A percentile compares a stretch with the other conserved stretches of the same genome.
Conservation (phyloP, 192 early-diverging fungal species). For the Coemansia sp. region DNA sequence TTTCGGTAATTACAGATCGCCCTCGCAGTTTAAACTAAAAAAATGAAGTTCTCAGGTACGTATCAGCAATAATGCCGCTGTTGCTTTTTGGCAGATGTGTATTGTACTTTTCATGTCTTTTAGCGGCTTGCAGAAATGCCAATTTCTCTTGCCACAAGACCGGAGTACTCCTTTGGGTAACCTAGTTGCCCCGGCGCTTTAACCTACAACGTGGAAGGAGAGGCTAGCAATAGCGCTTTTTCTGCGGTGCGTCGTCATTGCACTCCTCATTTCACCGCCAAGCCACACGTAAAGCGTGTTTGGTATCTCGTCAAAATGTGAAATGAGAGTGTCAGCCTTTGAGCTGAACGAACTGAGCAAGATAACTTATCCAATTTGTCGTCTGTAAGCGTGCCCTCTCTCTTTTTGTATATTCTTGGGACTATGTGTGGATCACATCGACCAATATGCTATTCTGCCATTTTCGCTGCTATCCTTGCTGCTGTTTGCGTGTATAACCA, state of each 20-base stretch:
- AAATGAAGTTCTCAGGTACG: slow-evolving; percentile 56
- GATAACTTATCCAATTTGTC: slow-evolving; percentile 9
- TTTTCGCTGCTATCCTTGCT: slow-evolving; percentile 4
- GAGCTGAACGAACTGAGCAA: slow-evolving; percentile 42
- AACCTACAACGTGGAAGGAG: slow-evolving; percentile 3
- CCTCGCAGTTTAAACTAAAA: slow-evolving; percentile 14
- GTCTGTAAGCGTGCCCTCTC: slow-evolving; percentile 15
- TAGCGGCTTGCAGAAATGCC: not conserved
- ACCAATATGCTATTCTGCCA: not conserved
- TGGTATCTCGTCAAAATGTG: slow-evolving; percentile 12
- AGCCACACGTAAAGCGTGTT: not conserved
- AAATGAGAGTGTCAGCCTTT: slow-evolving; percentile 46
- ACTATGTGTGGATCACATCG: slow-evolving; percentile 9
- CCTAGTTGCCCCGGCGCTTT: slow-evolving; percentile 32
- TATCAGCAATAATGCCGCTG: not conserved
- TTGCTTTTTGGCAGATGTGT: not conserved
- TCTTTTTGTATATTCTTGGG: slow-evolving; percentile 7
- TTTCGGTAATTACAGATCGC: slow-evolving; percentile 26
- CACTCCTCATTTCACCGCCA: slow-evolving; percentile 16
- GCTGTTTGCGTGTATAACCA: not conserved
- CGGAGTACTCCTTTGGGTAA: slow-evolving; percentile 6
- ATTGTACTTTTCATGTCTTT: not conserved
- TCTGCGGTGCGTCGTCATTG: slow-evolving; percentile 46
- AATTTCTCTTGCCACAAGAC: slow-evolving; percentile 2
- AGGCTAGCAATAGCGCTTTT: not conserved